Percentiles rank a stretch among this genome's conserved stretches.
These are phyloP conservation scores for Aspergillus leporis DNA, from an alignment of 495 filamentous ascomycete species.

Conservation along the genomic window DNA sequence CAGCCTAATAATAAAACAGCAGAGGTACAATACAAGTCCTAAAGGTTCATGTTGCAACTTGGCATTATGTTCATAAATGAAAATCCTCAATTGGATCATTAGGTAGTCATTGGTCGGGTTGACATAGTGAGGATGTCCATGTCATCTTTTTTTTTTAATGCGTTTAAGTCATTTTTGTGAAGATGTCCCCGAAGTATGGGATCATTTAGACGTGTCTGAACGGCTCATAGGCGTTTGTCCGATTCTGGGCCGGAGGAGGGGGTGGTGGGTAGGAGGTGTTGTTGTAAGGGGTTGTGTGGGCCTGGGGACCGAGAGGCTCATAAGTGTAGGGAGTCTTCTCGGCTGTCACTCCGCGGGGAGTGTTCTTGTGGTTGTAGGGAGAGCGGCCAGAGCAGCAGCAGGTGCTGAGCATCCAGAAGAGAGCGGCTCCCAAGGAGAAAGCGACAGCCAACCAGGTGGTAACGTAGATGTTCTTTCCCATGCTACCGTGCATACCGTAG, in stretches of 20 bases:
- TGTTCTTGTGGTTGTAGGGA: constrained; percentile 43
- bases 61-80: constrained; percentile 21
- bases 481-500: constrained; percentile 62
- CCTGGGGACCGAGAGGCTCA: constrained; percentile 44
- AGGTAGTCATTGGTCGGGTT: neutral
- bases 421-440: constrained; percentile 66
- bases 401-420: constrained; percentile 88
- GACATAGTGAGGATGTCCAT: neutral
- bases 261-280: constrained; percentile 33
- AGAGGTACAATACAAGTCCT: constrained; percentile 9
- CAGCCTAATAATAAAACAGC: constrained; percentile 5
- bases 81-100: neutral
- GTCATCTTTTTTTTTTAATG: constrained; percentile 13
- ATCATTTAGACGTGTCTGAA: constrained; percentile 44
- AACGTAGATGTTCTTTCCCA: constrained; percentile 68
- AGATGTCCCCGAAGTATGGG: neutral
- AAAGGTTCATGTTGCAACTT: constrained; percentile 18
- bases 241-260: constrained; percentile 23
- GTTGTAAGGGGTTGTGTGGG: constrained; percentile 23
- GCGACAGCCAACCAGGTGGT: constrained; percentile 76
- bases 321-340: constrained; percentile 56
- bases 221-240: constrained; percentile 43
- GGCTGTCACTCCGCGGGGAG: constrained; percentile 33
- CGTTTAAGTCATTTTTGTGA: neutral
- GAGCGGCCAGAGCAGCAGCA: constrained; percentile 84